Evolutionary conservation across 2,329 filamentous ascomycete species (phyloP).

Genomic region (Trichoderma koningii): DNA sequence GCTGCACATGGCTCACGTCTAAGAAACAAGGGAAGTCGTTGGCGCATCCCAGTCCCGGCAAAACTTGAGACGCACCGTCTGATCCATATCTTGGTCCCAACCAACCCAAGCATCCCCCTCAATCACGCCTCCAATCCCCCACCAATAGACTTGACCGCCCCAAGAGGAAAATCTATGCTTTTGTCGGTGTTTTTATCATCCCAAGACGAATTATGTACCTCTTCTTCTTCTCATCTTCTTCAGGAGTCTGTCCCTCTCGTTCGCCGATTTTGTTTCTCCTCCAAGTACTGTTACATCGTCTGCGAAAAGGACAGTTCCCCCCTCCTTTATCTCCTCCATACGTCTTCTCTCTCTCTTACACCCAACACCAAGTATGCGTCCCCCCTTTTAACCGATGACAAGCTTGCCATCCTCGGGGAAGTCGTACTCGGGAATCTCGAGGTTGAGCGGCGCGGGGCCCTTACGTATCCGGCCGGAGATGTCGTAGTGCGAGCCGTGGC

Average conservation of each 20-base stretch:
- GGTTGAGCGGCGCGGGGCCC: conserved; percentile 94
- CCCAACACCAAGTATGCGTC: too few relatives aligned
- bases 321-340: conserved; percentile 8
- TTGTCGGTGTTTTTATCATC: conserved; percentile 4
- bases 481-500: conserved; percentile 99
- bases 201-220: conserved; percentile 18
- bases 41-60: conserved; percentile 19
- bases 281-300: conserved; percentile 32
- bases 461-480: conserved; percentile 98
- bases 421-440: conserved; percentile 90
- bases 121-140: not conserved
- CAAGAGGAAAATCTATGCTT: conserved; percentile 25
- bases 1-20: conserved; percentile 42
- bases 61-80: conserved; percentile 10
- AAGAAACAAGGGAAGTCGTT: conserved; percentile 35
- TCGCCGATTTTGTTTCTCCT: not conserved
- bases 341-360: conserved; percentile 17
- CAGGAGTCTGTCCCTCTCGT: conserved; percentile 30
- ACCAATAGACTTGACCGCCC: conserved; percentile 27
- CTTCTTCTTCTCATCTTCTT: not conserved
- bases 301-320: conserved; percentile 20
- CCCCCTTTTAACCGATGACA: conserved; percentile 77
- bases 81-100: conserved; percentile 10
- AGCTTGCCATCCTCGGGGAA: conserved; percentile 89
- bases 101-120: not conserved